Percentiles rank a stretch among this genome's conserved stretches.
Evolutionary conservation across 192 early-diverging fungal species (phyloP).

Genomic region (Pilaira anomala): DNA sequence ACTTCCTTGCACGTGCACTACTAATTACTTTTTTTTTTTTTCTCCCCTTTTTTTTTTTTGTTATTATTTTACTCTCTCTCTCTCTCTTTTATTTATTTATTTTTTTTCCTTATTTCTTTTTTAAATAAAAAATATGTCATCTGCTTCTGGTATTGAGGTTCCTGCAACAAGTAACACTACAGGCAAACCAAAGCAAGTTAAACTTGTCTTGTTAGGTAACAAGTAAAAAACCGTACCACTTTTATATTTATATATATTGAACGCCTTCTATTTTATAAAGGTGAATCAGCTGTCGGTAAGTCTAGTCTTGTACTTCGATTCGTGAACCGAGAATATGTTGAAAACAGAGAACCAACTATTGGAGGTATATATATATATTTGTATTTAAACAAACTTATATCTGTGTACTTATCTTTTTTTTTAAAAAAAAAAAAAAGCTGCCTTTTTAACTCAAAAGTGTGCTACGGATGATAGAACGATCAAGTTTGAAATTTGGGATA

Average conservation of each 20-base stretch:
- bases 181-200: conserved; percentile 88
- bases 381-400: too few species aligned
- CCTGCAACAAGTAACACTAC: background rate
- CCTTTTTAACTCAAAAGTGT: conserved; percentile 92
- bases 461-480: conserved; percentile 81
- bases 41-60: background rate
- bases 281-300: conserved; percentile 96
- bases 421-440: conserved; percentile 43
- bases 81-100: conserved; percentile 4
- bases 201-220: conserved; percentile 89
- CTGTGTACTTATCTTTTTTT: background rate
- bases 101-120: background rate
- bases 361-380: conserved; percentile 61
- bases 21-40: background rate
- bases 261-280: conserved; percentile 29
- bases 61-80: too few species aligned
- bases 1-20: background rate
- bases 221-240: background rate
- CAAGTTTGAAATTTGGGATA: conserved; percentile 88
- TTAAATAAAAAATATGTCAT: conserved; percentile 12
- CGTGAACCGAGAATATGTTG: conserved; percentile 93
- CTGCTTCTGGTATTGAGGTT: background rate
- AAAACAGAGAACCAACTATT: conserved; percentile 98
- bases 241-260: background rate
- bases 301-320: conserved; percentile 93